Percentiles rank a stretch among this genome's conserved stretches.
Conservation (phyloP, 73 alveolate species). For the Effrenium voratum region DNA sequence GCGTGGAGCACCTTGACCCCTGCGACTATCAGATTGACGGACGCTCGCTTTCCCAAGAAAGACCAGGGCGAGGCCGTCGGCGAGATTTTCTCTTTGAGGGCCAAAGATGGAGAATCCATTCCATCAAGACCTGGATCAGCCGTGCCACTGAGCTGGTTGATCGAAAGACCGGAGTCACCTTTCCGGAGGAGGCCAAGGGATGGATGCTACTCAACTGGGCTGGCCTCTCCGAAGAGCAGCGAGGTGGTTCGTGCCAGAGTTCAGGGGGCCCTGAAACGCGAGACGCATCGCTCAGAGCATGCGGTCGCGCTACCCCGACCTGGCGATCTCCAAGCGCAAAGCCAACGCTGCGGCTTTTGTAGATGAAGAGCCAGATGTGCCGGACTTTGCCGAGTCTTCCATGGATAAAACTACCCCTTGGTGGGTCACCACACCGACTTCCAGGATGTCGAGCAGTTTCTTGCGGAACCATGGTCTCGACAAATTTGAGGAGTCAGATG, state of each 20-base stretch:
- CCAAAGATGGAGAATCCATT: slow-evolving; percentile 9
- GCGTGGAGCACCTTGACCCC: neutral
- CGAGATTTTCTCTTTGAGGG: neutral
- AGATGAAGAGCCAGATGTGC: neutral
- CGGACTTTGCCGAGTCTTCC: neutral
- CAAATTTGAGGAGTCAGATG: neutral
- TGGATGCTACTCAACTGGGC: neutral
- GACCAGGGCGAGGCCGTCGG: neutral
- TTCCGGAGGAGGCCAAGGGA: neutral
- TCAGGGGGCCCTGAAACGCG: neutral
- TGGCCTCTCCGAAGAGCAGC: neutral
- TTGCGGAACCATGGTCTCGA: neutral
- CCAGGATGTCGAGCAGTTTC: neutral
- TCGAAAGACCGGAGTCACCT: neutral
- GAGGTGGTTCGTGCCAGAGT: neutral
- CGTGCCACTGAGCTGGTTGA: neutral
- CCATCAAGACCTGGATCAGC: neutral
- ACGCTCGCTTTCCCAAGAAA: slow-evolving; percentile 6
- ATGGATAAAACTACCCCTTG: neutral
- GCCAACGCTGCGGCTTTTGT: neutral
- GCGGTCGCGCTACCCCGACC: neutral
- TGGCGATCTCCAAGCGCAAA: neutral
- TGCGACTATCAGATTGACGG: neutral
- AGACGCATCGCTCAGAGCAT: neutral
- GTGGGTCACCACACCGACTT: neutral